Percentiles rank a stretch among this genome's conserved stretches.
phyloP scores from a whole-genome alignment of 2,329 filamentous ascomycete species.

The Alternaria sp. region DNA sequence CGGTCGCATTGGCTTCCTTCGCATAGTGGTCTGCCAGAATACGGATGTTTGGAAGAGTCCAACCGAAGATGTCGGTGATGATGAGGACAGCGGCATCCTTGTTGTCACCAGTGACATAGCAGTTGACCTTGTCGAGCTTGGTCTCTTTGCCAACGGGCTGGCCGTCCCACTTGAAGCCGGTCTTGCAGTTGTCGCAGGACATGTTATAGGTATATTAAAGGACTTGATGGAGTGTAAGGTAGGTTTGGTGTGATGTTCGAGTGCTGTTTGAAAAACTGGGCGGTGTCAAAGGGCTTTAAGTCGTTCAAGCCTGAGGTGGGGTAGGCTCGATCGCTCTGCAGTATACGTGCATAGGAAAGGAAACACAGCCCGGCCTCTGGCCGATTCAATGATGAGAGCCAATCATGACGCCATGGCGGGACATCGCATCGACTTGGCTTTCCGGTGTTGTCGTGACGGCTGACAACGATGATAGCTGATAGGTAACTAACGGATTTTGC shows the following conservation, averaged over 20 bases:
- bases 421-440: not conserved
- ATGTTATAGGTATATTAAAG: conserved; percentile 24
- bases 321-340: conserved; percentile 1
- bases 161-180: conserved; percentile 54
- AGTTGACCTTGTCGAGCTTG: conserved; percentile 49
- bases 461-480: conserved; percentile 9
- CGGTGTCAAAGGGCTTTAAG: conserved; percentile 12
- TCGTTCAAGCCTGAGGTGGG: conserved; percentile 11
- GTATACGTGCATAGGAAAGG: not conserved
- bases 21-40: conserved; percentile 60
- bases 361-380: conserved; percentile 5
- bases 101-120: conserved; percentile 56
- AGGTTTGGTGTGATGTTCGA: not conserved
- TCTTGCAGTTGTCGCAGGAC: conserved; percentile 48
- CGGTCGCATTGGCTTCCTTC: conserved; percentile 55
- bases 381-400: conserved; percentile 1
- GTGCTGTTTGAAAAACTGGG: not conserved
- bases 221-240: not conserved
- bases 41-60: conserved; percentile 57
- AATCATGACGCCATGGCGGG: conserved; percentile 6
- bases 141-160: conserved; percentile 51
- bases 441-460: not conserved
- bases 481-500: conserved; percentile 11
- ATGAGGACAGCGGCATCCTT: conserved; percentile 59
- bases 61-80: conserved; percentile 57